Evolutionary conservation across 352 stramenopile genomes (phyloP).

Genomic region (Blastocystis sp.): DNA sequence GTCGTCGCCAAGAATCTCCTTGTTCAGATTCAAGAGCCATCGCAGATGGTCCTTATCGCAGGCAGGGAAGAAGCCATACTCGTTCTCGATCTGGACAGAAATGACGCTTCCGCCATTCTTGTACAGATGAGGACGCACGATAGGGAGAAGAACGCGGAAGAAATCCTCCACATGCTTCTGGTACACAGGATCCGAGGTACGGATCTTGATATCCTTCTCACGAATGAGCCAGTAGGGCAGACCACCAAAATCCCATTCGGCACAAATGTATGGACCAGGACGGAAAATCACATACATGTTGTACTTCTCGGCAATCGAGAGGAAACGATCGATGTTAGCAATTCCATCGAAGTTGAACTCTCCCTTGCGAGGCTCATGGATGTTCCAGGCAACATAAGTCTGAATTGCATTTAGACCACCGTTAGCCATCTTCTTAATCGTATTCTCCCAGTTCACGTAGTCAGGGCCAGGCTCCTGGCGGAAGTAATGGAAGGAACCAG

Average conservation of each 20-base stretch:
- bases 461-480: conserved; percentile 53
- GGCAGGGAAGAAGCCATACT: conserved; percentile 67
- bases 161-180: conserved; percentile 67
- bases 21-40: conserved; percentile 62
- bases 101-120: conserved; percentile 71
- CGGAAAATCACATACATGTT: conserved; percentile 70
- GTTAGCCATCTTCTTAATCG: conserved; percentile 63
- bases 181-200: conserved; percentile 67
- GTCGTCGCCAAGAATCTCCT: conserved; percentile 63
- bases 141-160: conserved; percentile 65
- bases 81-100: conserved; percentile 72
- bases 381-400: conserved; percentile 70
- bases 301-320: conserved; percentile 57
- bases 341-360: conserved; percentile 64
- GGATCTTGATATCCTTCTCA: conserved; percentile 67
- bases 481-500: conserved; percentile 64
- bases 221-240: conserved; percentile 70
- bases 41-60: conserved; percentile 63
- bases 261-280: conserved; percentile 71
- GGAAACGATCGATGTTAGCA: conserved; percentile 64
- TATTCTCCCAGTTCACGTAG: conserved; percentile 63
- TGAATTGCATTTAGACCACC: conserved; percentile 69
- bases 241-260: conserved; percentile 72
- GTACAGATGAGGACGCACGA: conserved; percentile 66
- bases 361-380: conserved; percentile 67